A percentile compares a stretch with the other conserved stretches of the same genome.
These are phyloP conservation scores for Stachybotrys echinatus DNA, from an alignment of 2,329 filamentous ascomycete genomes.

Conservation along the genomic window DNA sequence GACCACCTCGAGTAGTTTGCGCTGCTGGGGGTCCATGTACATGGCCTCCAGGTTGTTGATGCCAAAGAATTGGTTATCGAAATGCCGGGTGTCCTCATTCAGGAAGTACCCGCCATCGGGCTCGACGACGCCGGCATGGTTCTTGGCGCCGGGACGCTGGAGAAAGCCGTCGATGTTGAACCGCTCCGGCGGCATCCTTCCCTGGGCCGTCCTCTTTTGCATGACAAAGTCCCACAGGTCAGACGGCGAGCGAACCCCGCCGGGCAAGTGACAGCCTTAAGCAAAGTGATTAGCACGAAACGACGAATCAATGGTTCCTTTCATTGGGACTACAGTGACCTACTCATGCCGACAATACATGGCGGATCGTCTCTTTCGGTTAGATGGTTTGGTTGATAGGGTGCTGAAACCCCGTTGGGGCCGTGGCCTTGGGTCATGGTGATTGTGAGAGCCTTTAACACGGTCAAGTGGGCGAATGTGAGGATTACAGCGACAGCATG, in stretches of 20 bases:
- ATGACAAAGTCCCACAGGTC: conserved; percentile 17
- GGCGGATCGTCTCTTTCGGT: no score
- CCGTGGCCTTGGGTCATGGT: no score
- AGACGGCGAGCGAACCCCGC: conserved; percentile 15
- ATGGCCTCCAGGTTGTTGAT: conserved; percentile 18
- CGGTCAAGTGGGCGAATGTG: no score
- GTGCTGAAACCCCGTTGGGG: no score
- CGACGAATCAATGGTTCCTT: no score
- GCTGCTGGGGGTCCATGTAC: conserved; percentile 16
- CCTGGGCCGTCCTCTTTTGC: conserved; percentile 15
- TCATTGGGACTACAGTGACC: no score
- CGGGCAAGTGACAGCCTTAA: conserved; percentile 12
- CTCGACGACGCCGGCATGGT: conserved; percentile 11
- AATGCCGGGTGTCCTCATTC: conserved; percentile 16
- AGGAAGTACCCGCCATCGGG: conserved; percentile 15
- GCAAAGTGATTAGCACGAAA: no score
- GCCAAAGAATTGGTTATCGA: conserved; percentile 18
- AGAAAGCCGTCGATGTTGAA: conserved; percentile 17
- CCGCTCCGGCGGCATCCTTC: conserved; percentile 13
- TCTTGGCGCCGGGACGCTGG: conserved; percentile 10
- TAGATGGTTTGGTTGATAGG: no score
- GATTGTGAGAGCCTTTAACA: no score
- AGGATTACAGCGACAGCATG: no score
- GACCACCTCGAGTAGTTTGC: conserved; percentile 16
- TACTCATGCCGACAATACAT: no score